A percentile compares a stretch with the other conserved stretches of the same genome.
phyloP scores from a whole-genome alignment of 139 green algal genomes.

The Chlamydomonas sphaeroides region DNA sequence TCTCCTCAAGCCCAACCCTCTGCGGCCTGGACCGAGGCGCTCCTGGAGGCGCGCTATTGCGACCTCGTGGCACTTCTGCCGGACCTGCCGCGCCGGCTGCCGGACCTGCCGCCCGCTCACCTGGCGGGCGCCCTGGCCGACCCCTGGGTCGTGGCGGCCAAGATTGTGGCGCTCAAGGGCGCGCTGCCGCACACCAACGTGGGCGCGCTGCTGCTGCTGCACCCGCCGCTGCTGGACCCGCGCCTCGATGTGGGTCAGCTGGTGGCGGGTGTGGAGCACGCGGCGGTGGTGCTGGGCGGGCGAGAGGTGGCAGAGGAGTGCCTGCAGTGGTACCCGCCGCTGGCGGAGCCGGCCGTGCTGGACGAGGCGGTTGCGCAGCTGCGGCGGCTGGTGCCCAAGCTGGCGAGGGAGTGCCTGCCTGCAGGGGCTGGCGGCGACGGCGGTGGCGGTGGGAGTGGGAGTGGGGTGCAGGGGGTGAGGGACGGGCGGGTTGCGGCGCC shows the following conservation, averaged over 20 bases:
- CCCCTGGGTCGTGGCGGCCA: background rate
- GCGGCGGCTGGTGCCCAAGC: conserved; percentile 21
- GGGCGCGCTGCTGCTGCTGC: conserved; percentile 12
- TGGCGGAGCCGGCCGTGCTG: conserved; percentile 7
- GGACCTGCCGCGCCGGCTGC: conserved; percentile 5
- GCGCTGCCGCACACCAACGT: conserved; percentile 23
- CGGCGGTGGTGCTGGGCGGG: conserved; percentile 14
- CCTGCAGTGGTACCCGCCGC: conserved; percentile 40
- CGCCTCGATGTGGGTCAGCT: background rate
- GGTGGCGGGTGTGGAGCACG: conserved; percentile 12
- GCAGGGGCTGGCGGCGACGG: background rate
- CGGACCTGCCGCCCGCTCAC: background rate
- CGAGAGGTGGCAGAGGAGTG: background rate
- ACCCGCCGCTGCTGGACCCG: conserved; percentile 21
- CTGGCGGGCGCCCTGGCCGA: conserved; percentile 1
- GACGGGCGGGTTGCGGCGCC: background rate
- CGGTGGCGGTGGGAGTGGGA: background rate
- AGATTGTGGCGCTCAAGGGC: conserved; percentile 20
- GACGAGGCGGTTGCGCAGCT: conserved; percentile 15
- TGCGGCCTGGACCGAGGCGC: background rate
- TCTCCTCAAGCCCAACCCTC: too few relatives aligned
- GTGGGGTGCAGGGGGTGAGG: background rate
- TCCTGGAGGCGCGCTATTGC: background rate
- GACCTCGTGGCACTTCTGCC: conserved; percentile 25
- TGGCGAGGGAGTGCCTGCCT: conserved; percentile 8